phyloP scores from a whole-genome alignment of 2,329 filamentous ascomycete species.

The Aspergillus brasiliensis region DNA sequence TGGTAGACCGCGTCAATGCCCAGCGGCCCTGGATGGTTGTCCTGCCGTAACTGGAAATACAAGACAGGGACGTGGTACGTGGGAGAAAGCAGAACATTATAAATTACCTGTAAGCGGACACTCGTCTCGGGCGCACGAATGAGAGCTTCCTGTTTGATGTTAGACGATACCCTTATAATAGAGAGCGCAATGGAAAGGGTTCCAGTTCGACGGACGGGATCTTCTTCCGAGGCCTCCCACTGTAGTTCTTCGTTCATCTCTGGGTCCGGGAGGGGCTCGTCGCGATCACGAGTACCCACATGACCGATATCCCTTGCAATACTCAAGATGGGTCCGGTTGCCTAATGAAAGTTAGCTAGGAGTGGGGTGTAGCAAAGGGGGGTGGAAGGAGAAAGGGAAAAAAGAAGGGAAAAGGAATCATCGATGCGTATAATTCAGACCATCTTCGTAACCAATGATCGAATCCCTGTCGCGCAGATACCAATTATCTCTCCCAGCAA shows the following conservation, averaged over 20 bases:
- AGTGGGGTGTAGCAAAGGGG: neutral
- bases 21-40: constrained; percentile 58
- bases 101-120: constrained; percentile 58
- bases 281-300: constrained; percentile 8
- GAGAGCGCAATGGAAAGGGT: constrained; percentile 11
- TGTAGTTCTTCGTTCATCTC: constrained; percentile 17
- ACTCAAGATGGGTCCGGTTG: constrained; percentile 29
- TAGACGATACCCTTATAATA: neutral
- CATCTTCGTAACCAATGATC: neutral
- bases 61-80: constrained; percentile 75
- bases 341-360: constrained; percentile 24
- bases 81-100: constrained; percentile 74
- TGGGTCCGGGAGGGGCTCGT: constrained; percentile 12
- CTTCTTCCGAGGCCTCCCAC: constrained; percentile 31
- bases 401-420: neutral
- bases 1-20: constrained; percentile 71
- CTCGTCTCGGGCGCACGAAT: constrained; percentile 33
- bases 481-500: neutral
- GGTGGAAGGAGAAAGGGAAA: constrained; percentile 1
- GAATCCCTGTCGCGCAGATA: neutral
- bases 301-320: constrained; percentile 30
- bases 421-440: neutral
- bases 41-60: constrained; percentile 69
- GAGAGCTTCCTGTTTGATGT: constrained; percentile 44
- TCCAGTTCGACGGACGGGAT: constrained; percentile 28